Evolutionary conservation across 2,329 filamentous ascomycete species (phyloP), one percentile per base, ranked within the genome.

Genomic region (Beauveria varroae): DNA sequence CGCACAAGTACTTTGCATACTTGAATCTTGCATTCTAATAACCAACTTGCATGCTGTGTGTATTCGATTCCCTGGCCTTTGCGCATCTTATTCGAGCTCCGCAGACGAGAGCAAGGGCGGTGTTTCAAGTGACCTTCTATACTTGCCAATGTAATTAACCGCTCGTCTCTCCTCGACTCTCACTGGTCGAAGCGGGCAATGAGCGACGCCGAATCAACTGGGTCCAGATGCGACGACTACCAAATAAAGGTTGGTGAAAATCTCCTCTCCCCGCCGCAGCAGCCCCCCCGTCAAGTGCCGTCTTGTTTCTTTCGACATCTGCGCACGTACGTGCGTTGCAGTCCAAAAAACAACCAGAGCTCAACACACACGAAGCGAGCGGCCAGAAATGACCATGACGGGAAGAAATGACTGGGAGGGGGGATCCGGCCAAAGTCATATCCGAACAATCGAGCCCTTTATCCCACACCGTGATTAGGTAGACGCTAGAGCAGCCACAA

Each of bases 161-260:
- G 56, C 46, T 58, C 56, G 56, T 50, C 56, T 58, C 30, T 30
- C 22, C 46, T 22, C 8, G 46, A n/a, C 46, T 51, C 56, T 51
- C 9, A 58, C 56, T 51, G 56, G 46, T 26, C 24, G 12, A 18
- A 37, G 30, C 28, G 26, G 26, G 22, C 30, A 14, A 20, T 37
- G n/a, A 47, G 18, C 41, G 41, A 46, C 53, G 7, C 28, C 28
- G 24, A 22, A 1, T 22, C 22, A 46, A 57, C 55, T 30, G 43
- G 55, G 44, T 30, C 22, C 5, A 14, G 10, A 16, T 12, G 26
- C 26, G 26, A 30, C 10, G n/a, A 22, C 46, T 8, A 14, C 22
- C 22, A 7, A 24, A 24, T 18, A 7, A 10, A 30, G 10, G 28
- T 8, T 10, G 30, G 30, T 34, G 30, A 34, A 34, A 34, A 34